Evolutionary conservation across 371 early-diverging fungal species (phyloP), one percentile per base, ranked within the genome.

Genomic region (Batkoa obscura): DNA sequence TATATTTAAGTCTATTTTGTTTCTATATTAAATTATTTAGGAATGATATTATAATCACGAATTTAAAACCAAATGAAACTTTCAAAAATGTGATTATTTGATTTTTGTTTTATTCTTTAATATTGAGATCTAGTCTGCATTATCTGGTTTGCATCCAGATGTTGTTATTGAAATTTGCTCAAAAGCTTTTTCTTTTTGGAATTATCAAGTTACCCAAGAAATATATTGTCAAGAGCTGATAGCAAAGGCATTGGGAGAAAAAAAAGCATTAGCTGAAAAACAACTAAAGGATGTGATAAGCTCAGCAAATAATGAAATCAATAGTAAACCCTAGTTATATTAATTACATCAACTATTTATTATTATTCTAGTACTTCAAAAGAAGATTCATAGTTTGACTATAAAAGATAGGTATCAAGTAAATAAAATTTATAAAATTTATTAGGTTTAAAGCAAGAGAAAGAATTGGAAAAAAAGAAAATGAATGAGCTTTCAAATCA

Each of bases 101-200:
- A 4, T 50, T 35, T 13, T n/a, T 35, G 36, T 4, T 12, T 35
- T n/a, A 4, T 4, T 33, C 33, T 9, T 35, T 35, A 5, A 8
- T 48, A 9, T 9, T 39, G 13, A 39, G 13, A 39, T 39, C 3
- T 50, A 50, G 50, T 32, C 32, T 9, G 32, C 32, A 31, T 35
- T 50, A 4, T 13, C 32, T 6, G 50, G 50, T 5, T 32, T 50
- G 33, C 23, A 33, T 32, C 50, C 50, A 13, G 50, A 50, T 35
- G n/a, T 10, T 32, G 17, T 50, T n/a, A 4, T 50, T 2, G 50
- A 50, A 15, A 35, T 50, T n/a, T 50, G 50, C 36, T 50, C 50
- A 13, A 50, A 50, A 50, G 50, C 32, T 2, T 32, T 50, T 33
- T 17, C 50, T 9, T 50, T 50, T 50, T 50, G 50, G 50, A 50